These are phyloP conservation scores for Cinnamomum micranthum DNA, from an alignment of 164 flowering plant genomes.

Conservation along the genomic window DNA sequence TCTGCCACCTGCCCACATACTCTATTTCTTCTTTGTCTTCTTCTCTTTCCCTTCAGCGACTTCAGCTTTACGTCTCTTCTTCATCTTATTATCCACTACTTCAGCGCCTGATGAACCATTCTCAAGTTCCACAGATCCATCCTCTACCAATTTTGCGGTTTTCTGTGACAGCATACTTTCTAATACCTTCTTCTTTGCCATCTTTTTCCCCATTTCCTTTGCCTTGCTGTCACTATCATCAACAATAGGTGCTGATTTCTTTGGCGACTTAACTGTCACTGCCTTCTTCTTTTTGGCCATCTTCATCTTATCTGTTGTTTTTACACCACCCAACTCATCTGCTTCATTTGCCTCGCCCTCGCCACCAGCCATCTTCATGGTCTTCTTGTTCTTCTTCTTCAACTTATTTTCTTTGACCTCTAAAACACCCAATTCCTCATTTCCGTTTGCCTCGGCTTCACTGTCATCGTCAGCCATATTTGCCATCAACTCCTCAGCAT, in stretches of 20 bases:
- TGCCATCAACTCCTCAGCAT: constrained; percentile 15
- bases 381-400: background rate
- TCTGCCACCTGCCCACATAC: constrained; percentile 7
- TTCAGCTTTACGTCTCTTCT: constrained; percentile 16
- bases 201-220: background rate
- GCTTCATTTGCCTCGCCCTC: background rate
- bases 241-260: constrained; percentile 13
- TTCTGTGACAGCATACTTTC: constrained; percentile 11
- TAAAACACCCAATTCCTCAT: constrained; percentile 10
- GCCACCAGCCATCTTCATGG: background rate
- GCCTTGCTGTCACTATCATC: background rate
- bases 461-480: constrained; percentile 10
- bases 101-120: background rate
- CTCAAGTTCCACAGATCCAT: background rate
- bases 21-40: constrained; percentile 27
- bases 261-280: constrained; percentile 1
- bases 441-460: constrained; percentile 15
- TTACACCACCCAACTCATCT: constrained; percentile 5
- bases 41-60: constrained; percentile 15
- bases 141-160: constrained; percentile 15
- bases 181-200: constrained; percentile 17
- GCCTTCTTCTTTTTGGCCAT: constrained; percentile 17
- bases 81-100: constrained; percentile 7
- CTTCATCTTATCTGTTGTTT: constrained; percentile 19
- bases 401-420: background rate